Percentiles rank a stretch among this genome's conserved stretches.
phyloP scores from a whole-genome alignment of 2,329 filamentous ascomycete genomes.

The Akanthomyces dipterigenus region DNA sequence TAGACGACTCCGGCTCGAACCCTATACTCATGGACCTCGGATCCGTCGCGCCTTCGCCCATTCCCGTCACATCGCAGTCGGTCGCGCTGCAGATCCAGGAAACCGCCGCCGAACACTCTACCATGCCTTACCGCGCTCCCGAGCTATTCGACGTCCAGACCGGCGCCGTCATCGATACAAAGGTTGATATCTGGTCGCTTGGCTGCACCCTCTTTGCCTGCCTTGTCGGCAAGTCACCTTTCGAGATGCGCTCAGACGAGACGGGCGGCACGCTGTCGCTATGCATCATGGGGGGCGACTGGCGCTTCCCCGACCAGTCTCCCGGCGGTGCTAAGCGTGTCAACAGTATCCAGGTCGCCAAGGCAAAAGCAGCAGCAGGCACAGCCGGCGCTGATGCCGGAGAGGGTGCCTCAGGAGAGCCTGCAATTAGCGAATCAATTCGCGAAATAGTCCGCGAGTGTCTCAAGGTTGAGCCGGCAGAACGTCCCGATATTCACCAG shows the following conservation, averaged over 20 bases:
- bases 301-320: conserved; percentile 90
- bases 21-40: conserved; percentile 98
- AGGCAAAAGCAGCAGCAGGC: conserved; percentile 22
- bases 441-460: conserved; percentile 84
- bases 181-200: conserved; percentile 95
- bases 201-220: conserved; percentile 98
- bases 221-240: conserved; percentile 91
- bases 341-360: conserved; percentile 29
- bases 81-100: conserved; percentile 90
- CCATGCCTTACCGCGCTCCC: conserved; percentile 96
- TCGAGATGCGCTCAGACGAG: conserved; percentile 92
- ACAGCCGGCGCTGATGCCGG: conserved; percentile 21
- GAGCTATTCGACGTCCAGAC: conserved; percentile 98
- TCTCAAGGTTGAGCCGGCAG: conserved; percentile 76
- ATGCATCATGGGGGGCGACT: conserved; percentile 88
- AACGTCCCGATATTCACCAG: conserved; percentile 81
- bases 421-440: conserved; percentile 70
- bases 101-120: conserved; percentile 89
- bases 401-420: conserved; percentile 21
- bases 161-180: conserved; percentile 83
- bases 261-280: conserved; percentile 90
- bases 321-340: conserved; percentile 46
- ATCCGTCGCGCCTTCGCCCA: conserved; percentile 79
- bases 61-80: conserved; percentile 82
- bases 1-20: conserved; percentile 78